Evolutionary conservation across 495 filamentous ascomycete species (phyloP).

Genomic region (Astrothelium subdiscretum): DNA sequence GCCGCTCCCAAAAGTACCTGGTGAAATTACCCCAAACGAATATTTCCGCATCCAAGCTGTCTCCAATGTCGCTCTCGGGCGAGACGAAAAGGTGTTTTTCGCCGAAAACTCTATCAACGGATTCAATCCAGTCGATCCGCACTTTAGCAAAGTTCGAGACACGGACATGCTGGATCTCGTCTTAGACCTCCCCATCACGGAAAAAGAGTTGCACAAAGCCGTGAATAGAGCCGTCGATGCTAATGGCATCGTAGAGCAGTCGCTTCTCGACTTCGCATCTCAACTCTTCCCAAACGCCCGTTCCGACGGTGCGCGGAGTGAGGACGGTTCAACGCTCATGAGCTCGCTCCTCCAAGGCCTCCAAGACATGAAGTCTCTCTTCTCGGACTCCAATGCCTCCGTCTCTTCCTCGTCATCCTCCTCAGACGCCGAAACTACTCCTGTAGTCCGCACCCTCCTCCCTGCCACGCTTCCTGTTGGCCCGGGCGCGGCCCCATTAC

Average conservation of each 20-base stretch:
- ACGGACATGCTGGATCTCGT: slow-evolving; percentile 59
- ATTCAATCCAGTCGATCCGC: slow-evolving; percentile 60
- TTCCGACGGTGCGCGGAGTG: background rate
- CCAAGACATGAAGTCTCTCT: slow-evolving; percentile 24
- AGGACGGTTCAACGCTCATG: slow-evolving; percentile 18
- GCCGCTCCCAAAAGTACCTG: background rate
- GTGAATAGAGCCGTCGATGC: background rate
- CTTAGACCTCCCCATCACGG: slow-evolving; percentile 15
- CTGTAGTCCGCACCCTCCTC: slow-evolving; percentile 32
- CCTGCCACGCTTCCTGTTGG: slow-evolving; percentile 66
- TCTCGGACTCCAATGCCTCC: slow-evolving; percentile 39
- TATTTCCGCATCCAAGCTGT: slow-evolving; percentile 42
- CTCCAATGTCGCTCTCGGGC: slow-evolving; percentile 68
- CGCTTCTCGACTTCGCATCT: background rate
- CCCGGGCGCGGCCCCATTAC: slow-evolving; percentile 61
- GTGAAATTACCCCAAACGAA: slow-evolving; percentile 9
- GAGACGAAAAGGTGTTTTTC: slow-evolving; percentile 82
- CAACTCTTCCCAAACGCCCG: background rate
- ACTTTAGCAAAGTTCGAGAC: slow-evolving; percentile 71
- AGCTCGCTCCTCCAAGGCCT: background rate
- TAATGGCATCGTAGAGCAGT: background rate
- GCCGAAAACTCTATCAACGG: slow-evolving; percentile 62
- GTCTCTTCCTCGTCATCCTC: slow-evolving; percentile 25
- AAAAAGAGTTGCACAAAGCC: background rate
- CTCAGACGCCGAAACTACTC: slow-evolving; percentile 16